Percentiles rank a stretch among this genome's conserved stretches.
These are phyloP conservation scores for Hymenoscyphus fructigenus DNA, from an alignment of 2,329 filamentous ascomycete species.

Conservation along the genomic window DNA sequence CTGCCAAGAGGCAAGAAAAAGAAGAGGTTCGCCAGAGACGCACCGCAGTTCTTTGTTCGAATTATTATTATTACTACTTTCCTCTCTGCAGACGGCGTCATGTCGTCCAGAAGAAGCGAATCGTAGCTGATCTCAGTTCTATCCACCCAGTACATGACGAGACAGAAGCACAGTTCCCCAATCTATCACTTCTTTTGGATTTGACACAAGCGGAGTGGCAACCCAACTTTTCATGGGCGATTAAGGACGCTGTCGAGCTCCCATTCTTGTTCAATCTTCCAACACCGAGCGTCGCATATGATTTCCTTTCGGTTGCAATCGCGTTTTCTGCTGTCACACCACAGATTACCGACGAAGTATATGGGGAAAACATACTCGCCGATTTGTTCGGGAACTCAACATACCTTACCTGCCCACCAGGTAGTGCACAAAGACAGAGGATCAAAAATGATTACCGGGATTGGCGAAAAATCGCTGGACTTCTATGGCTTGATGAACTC, in stretches of 20 bases:
- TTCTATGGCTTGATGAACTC: conserved; percentile 1
- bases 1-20: no score
- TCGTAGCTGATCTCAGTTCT: neutral
- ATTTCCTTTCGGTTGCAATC: neutral
- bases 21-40: no score
- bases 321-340: neutral
- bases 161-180: neutral
- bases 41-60: no score
- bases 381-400: conserved; percentile 1
- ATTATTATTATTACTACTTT: no score
- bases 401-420: neutral
- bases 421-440: conserved; percentile 3
- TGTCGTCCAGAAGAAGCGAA: neutral
- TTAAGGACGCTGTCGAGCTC: neutral
- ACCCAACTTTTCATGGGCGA: conserved; percentile 1
- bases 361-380: neutral
- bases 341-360: neutral
- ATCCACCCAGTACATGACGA: neutral
- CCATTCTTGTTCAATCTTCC: neutral
- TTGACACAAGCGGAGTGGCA: neutral
- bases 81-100: neutral
- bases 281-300: neutral
- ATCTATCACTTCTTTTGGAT: neutral
- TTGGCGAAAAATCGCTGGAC: conserved; percentile 4
- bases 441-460: conserved; percentile 3